Evolutionary conservation across 768 basidiomycete species (phyloP).

Genomic region (Tylopilus subfusipes): DNA sequence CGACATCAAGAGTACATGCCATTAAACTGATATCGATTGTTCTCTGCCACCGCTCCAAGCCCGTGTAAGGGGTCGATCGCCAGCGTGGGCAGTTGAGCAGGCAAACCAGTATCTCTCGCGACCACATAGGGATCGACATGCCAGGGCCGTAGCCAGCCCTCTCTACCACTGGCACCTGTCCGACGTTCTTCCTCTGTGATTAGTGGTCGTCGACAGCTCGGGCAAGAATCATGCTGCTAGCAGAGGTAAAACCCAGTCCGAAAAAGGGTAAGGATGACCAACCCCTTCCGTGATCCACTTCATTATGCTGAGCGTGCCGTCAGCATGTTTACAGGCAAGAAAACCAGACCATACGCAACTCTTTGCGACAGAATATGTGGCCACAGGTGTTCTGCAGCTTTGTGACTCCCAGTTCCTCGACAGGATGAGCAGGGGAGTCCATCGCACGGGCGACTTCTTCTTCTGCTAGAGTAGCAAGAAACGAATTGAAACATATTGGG

Average conservation of each 20-base stretch:
- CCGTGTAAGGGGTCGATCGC: conserved; percentile 12
- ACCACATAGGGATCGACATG: conserved; percentile 20
- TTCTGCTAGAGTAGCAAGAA: conserved; percentile 65
- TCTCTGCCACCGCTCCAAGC: conserved; percentile 10
- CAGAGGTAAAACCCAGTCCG: conserved; percentile 8
- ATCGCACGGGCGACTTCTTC: conserved; percentile 71
- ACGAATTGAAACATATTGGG: conserved; percentile 71
- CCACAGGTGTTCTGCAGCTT: conserved; percentile 51
- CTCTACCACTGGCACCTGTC: conserved; percentile 1
- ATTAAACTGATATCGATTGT: conserved; percentile 36
- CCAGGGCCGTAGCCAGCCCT: conserved; percentile 24
- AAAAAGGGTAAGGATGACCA: conserved; percentile 23
- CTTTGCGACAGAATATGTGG: conserved; percentile 79
- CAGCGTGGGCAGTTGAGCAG: conserved; percentile 18
- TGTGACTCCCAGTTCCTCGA: conserved; percentile 70
- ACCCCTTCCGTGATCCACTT: conserved; percentile 63
- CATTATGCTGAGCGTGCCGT: conserved; percentile 46
- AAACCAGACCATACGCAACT: conserved; percentile 45
- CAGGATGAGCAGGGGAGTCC: conserved; percentile 73
- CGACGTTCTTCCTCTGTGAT: conserved; percentile 23
- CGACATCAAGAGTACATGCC: conserved; percentile 56
- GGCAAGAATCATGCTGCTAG: conserved; percentile 59
- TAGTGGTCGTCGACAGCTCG: conserved; percentile 56
- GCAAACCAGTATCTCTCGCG: conserved; percentile 8
- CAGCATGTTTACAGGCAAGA: conserved; percentile 11